These are phyloP conservation scores for Penicillium paradoxum DNA, from an alignment of 495 filamentous ascomycete genomes.

Conservation along the genomic window DNA sequence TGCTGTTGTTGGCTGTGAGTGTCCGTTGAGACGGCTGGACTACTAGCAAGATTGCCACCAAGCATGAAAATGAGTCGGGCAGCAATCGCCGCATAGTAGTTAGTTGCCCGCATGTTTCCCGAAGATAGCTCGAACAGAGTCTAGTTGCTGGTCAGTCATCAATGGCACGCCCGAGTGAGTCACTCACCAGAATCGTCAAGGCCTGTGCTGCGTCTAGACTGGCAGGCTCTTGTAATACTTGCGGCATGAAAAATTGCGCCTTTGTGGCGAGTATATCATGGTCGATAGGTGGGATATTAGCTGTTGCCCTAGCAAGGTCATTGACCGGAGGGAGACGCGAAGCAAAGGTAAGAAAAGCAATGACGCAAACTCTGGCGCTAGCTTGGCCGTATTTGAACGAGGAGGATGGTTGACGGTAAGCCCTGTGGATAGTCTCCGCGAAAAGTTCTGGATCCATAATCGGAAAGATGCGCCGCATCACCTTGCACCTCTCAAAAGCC, in stretches of 20 bases:
- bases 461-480: slow-evolving; percentile 43
- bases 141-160: slow-evolving; percentile 19
- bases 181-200: slow-evolving; percentile 40
- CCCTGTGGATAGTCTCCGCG: slow-evolving; percentile 33
- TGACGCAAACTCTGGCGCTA: slow-evolving; percentile 37
- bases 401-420: slow-evolving; percentile 28
- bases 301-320: background rate
- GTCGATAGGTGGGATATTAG: slow-evolving; percentile 19
- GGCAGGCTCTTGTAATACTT: slow-evolving; percentile 37
- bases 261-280: slow-evolving; percentile 33
- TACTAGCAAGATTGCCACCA: slow-evolving; percentile 32
- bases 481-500: slow-evolving; percentile 16
- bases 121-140: slow-evolving; percentile 39
- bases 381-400: slow-evolving; percentile 16
- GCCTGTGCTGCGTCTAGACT: slow-evolving; percentile 40
- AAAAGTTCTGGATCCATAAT: slow-evolving; percentile 38
- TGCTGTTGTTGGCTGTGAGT: slow-evolving; percentile 16
- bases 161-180: background rate
- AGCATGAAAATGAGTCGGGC: slow-evolving; percentile 45
- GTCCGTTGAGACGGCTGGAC: background rate
- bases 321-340: slow-evolving; percentile 25
- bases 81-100: slow-evolving; percentile 38
- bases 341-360: slow-evolving; percentile 42
- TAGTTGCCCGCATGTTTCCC: slow-evolving; percentile 42
- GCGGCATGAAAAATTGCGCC: slow-evolving; percentile 37